Conservation (phyloP, 345 rosid species). For the Eucalyptus tenuipes region DNA sequence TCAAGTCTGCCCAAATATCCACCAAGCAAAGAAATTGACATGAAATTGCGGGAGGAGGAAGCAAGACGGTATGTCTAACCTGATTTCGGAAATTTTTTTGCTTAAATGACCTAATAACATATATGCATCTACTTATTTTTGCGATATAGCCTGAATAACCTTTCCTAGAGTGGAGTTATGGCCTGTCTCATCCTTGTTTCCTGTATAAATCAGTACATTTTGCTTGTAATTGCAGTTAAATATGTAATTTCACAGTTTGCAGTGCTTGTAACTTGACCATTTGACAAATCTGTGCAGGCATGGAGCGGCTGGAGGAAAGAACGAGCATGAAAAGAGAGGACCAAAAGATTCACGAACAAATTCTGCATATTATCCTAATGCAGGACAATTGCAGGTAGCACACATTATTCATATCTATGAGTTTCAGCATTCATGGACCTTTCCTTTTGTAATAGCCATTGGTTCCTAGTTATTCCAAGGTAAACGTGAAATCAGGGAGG, state of each 20-base stretch:
- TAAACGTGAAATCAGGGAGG: neutral
- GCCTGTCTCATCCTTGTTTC: neutral
- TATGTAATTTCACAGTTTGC: neutral
- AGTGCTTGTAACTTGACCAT: neutral
- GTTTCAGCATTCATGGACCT: neutral
- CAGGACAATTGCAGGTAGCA: conserved; percentile 37
- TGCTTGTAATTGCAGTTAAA: neutral
- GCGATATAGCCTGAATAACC: neutral
- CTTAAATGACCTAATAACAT: neutral
- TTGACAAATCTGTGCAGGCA: conserved; percentile 15
- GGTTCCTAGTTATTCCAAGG: neutral
- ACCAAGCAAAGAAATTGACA: conserved; percentile 95
- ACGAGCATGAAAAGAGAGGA: conserved; percentile 15
- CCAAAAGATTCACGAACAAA: conserved; percentile 4
- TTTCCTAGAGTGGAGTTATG: neutral
- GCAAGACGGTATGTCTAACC: conserved; percentile 38
- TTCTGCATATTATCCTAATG: conserved; percentile 2
- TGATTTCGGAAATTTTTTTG: neutral
- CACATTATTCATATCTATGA: neutral
- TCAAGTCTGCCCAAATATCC: conserved; percentile 89
- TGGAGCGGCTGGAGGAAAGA: conserved; percentile 15
- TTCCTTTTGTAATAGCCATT: neutral
- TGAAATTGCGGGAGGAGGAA: conserved; percentile 73
- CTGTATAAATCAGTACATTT: neutral
- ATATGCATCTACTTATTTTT: neutral